Conservation (phyloP, 768 basidiomycete genomes). For the Nidularia pulvinata region DNA sequence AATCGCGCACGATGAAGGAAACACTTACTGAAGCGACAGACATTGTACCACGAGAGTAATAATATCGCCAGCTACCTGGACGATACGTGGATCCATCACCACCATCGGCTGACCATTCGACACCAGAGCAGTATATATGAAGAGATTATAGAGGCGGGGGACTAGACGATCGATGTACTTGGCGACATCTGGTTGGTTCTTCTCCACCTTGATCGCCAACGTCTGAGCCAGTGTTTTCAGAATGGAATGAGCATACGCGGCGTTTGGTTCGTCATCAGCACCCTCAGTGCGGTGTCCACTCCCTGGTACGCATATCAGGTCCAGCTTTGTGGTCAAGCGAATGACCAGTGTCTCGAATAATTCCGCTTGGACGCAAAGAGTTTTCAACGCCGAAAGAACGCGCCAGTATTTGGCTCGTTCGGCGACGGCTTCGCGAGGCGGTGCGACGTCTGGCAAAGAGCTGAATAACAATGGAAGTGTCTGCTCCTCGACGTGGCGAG, state of each 20-base stretch:
- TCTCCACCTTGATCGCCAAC: conserved; percentile 42
- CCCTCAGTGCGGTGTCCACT: conserved; percentile 7
- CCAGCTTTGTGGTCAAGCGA: conserved; percentile 76
- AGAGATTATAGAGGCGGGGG: conserved; percentile 68
- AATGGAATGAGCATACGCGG: conserved; percentile 87
- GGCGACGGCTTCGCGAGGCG: conserved; percentile 45
- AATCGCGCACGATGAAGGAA: conserved; percentile 1
- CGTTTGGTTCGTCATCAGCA: conserved; percentile 54
- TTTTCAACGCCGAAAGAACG: conserved; percentile 65
- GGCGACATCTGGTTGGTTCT: conserved; percentile 67
- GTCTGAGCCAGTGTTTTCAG: conserved; percentile 69
- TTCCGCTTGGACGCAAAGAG: conserved; percentile 68
- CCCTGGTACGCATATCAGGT: conserved; percentile 51
- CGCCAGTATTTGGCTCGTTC: conserved; percentile 70
- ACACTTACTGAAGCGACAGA: conserved; percentile 62
- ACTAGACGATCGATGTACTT: conserved; percentile 83
- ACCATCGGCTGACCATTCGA: conserved; percentile 21
- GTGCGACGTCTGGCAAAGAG: conserved; percentile 68
- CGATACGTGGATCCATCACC: conserved; percentile 46
- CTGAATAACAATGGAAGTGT: conserved; percentile 83
- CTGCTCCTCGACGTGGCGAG: conserved; percentile 66
- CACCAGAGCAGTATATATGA: conserved; percentile 39
- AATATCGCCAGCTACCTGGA: conserved; percentile 65
- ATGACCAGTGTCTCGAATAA: conserved; percentile 88
- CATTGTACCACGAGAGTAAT: conserved; percentile 68